Percentiles rank a stretch among this genome's conserved stretches.
These are phyloP conservation scores for Macrophomina phaseolina DNA, from an alignment of 2,329 filamentous ascomycete species.

Conservation along the genomic window DNA sequence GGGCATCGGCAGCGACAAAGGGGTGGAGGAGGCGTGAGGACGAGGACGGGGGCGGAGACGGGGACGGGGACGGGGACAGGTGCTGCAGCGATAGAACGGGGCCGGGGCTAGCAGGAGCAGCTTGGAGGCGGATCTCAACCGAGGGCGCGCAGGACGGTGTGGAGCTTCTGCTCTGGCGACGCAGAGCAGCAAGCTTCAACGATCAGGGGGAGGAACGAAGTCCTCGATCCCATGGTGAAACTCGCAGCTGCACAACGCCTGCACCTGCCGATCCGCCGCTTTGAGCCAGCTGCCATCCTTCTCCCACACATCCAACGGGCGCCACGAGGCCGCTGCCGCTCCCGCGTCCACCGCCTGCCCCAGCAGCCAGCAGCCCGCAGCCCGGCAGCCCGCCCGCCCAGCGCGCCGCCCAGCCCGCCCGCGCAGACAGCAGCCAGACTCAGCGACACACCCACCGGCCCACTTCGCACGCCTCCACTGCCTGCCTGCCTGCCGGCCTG, in stretches of 20 bases:
- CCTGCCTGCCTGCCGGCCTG: too few species aligned
- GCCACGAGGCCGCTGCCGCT: slow-evolving; percentile 1
- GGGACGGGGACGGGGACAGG: background rate
- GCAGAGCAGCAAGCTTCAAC: background rate
- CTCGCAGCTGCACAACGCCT: slow-evolving; percentile 14
- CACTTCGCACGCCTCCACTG: too few species aligned
- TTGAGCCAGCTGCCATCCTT: background rate
- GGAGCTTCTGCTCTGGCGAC: slow-evolving; percentile 1
- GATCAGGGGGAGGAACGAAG: slow-evolving; percentile 16
- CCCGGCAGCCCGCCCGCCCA: background rate
- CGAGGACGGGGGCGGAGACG: slow-evolving; percentile 9
- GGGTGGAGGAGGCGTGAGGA: background rate
- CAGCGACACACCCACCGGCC: too few species aligned
- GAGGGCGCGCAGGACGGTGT: slow-evolving; percentile 13
- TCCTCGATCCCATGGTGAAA: slow-evolving; percentile 9
- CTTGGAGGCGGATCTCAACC: slow-evolving; percentile 17
- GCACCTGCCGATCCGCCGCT: background rate
- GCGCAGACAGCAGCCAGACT: too few species aligned
- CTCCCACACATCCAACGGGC: slow-evolving; percentile 6
- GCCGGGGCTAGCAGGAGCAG: slow-evolving; percentile 21
- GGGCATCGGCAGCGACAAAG: slow-evolving; percentile 20
- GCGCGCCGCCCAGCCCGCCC: background rate
- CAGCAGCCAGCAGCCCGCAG: background rate
- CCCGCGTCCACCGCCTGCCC: background rate
- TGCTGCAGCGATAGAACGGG: slow-evolving; percentile 19